Evolutionary conservation across 345 rosid genomes (phyloP).

Genomic region (Bruguiera sexangula): DNA sequence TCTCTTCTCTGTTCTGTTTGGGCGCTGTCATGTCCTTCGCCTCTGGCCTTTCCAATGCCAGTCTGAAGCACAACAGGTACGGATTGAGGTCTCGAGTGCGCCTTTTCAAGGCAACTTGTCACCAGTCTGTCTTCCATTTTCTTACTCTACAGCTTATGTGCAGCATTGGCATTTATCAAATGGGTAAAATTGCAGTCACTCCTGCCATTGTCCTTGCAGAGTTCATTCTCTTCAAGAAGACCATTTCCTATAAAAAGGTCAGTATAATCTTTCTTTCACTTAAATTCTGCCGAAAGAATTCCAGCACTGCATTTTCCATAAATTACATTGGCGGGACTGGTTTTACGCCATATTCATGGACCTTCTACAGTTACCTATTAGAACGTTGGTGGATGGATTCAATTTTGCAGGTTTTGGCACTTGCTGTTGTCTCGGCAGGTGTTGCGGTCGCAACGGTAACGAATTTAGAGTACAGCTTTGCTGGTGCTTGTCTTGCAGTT

Average conservation of each 20-base stretch:
- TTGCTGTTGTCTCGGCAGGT: slow-evolving; percentile 69
- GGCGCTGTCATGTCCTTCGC: slow-evolving; percentile 95
- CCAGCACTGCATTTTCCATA: not conserved
- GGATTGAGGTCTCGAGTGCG: not conserved
- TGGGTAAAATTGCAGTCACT: slow-evolving; percentile 97
- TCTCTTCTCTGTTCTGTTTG: slow-evolving; percentile 64
- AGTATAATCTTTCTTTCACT: too few species aligned
- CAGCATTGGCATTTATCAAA: slow-evolving; percentile 96
- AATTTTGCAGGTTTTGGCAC: slow-evolving; percentile 59
- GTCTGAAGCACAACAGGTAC: slow-evolving; percentile 85
- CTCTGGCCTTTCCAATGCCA: slow-evolving; percentile 90
- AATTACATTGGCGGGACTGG: too few species aligned
- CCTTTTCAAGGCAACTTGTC: not conserved
- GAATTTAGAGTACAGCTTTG: slow-evolving; percentile 74
- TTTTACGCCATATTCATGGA: too few species aligned
- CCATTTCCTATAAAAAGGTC: slow-evolving; percentile 64
- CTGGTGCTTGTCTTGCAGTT: slow-evolving; percentile 76
- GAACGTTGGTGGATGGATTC: not conserved
- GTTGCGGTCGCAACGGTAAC: slow-evolving; percentile 88
- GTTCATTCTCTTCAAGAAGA: slow-evolving; percentile 62
- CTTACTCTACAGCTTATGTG: slow-evolving; percentile 20
- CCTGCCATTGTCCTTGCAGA: slow-evolving; percentile 89
- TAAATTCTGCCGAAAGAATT: not conserved
- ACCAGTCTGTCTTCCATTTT: slow-evolving; percentile 2
- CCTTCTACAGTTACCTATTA: too few species aligned